These are phyloP conservation scores for Sclerotinia sclerotiorum DNA, from an alignment of 2,329 filamentous ascomycete species.

Conservation along the genomic window DNA sequence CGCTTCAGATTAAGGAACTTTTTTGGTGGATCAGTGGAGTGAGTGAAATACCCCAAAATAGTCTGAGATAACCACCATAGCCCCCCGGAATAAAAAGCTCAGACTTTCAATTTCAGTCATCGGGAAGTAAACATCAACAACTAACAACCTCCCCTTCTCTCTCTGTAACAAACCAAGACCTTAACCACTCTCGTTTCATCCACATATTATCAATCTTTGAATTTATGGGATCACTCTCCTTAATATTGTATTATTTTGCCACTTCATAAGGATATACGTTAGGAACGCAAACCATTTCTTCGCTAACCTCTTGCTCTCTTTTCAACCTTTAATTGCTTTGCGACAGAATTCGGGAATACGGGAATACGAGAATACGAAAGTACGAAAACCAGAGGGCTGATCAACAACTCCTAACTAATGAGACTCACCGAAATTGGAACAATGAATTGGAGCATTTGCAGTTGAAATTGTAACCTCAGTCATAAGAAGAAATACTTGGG, in stretches of 20 bases:
- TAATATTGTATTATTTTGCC: not conserved
- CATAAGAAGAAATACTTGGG: not conserved
- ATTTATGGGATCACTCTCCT: not conserved
- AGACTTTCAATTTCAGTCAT: not conserved
- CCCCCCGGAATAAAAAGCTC: not conserved
- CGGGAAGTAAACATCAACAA: not conserved
- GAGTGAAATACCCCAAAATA: not conserved
- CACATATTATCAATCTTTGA: not conserved
- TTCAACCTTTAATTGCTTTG: not conserved
- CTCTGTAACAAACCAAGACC: conserved; percentile 4
- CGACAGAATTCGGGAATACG: not conserved
- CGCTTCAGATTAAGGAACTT: conserved; percentile 2
- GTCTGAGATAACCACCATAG: not conserved
- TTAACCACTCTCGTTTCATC: conserved; percentile 7
- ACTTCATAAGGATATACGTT: not conserved
- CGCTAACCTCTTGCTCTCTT: not conserved
- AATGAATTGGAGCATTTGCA: not conserved
- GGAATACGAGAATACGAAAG: not conserved
- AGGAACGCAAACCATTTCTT: not conserved
- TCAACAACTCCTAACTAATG: not conserved
- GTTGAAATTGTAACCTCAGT: not conserved
- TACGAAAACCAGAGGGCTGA: not conserved
- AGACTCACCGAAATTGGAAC: not conserved
- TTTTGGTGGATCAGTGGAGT: not conserved
- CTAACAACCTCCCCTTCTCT: not conserved